Evolutionary conservation across 2,329 filamentous ascomycete species (phyloP), one percentile per base, ranked within the genome.

Genomic region (Lecanicillium sp.): DNA sequence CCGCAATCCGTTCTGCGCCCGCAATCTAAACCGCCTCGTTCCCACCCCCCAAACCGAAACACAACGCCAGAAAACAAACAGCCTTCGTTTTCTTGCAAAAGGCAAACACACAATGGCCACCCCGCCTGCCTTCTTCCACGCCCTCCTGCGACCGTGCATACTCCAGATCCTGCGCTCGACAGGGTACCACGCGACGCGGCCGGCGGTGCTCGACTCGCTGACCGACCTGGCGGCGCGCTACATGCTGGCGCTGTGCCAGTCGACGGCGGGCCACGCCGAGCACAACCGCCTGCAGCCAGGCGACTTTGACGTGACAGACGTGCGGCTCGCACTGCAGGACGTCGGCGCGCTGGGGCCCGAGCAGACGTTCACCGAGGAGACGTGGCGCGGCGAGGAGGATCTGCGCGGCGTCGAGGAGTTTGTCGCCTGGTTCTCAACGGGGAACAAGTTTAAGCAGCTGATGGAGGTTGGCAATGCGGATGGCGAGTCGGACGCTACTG

Each of bases 141-240:
- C 85, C 44, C 81, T 95, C 46, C 73, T 97, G 41, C 87, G 88
- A 30, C 90, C 90, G 2, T 81, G 82, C 34, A 78, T 96, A 44
- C 78, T 97, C 42, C 88, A 96, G 62, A 90, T 94, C 53, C 79
- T 97, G 37, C 87, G 90, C 55, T 87, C 89, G 20, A 83, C 87
- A 17, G 90, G 90, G 57, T 97, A 94, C 65, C 86, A 94, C 58
- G 74, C 82, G 30, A 85, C 87, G 36, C 80, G 80, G 39, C 81
- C 87, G 2, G 82, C 83, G 4, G 88, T 94, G 6, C 71, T 96
- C 41, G 89, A 97, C 63, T 81, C 85, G 9, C 61, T 96, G n/a
- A 85, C 87, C 12, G 88, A 96, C 60, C 72, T 97, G 7, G 81
- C 87, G 1, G 84, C 82, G 31, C 80, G 85, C 48, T 94, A 96